Evolutionary conservation across 2,329 filamentous ascomycete genomes (phyloP).

Genomic region (Aureobasidium sp.): DNA sequence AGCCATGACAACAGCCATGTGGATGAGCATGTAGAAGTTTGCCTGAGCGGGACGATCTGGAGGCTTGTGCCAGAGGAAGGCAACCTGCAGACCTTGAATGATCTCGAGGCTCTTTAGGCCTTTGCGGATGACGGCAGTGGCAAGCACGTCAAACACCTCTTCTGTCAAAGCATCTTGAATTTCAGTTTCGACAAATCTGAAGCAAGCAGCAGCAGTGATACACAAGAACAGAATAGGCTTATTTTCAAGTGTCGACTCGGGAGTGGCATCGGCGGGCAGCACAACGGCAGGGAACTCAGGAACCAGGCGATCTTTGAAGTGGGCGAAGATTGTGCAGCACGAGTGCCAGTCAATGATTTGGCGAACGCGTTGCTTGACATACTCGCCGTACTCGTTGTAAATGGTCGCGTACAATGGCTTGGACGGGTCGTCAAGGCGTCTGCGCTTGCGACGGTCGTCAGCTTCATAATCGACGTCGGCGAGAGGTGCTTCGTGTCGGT

Average conservation of each 20-base stretch:
- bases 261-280: slow-evolving; percentile 45
- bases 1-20: slow-evolving; percentile 72
- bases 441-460: slow-evolving; percentile 5
- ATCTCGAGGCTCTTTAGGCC: slow-evolving; percentile 78
- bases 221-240: slow-evolving; percentile 54
- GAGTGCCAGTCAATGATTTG: slow-evolving; percentile 10
- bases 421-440: neutral
- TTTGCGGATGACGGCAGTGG: slow-evolving; percentile 63
- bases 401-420: neutral
- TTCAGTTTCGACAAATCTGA: neutral
- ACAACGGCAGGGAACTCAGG: slow-evolving; percentile 51
- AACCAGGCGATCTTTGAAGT: slow-evolving; percentile 47
- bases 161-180: slow-evolving; percentile 47
- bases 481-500: neutral
- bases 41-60: slow-evolving; percentile 77
- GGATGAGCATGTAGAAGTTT: slow-evolving; percentile 82
- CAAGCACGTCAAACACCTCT: slow-evolving; percentile 64
- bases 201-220: slow-evolving; percentile 47
- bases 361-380: slow-evolving; percentile 8
- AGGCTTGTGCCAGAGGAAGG: slow-evolving; percentile 77
- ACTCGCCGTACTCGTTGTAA: neutral
- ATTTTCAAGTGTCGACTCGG: slow-evolving; percentile 45
- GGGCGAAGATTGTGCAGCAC: slow-evolving; percentile 43
- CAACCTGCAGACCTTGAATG: slow-evolving; percentile 67
- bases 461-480: neutral